A percentile compares a stretch with the other conserved stretches of the same genome.
Evolutionary conservation across 108 stramenopile species (phyloP).

Genomic region (Fistulifera pelliculosa): DNA sequence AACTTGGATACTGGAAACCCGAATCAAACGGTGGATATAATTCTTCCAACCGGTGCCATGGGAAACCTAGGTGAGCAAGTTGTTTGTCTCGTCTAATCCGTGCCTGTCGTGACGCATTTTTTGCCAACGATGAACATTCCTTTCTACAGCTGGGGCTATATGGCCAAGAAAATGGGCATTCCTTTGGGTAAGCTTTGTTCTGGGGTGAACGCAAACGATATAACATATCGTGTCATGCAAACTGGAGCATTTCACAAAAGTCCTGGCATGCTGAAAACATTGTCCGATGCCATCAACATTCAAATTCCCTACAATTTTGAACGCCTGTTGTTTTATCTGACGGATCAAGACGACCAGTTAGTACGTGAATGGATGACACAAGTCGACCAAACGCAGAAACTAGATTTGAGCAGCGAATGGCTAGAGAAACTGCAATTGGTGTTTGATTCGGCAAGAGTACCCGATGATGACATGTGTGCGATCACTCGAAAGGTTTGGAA

Average conservation of each 20-base stretch:
- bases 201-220: constrained; percentile 78
- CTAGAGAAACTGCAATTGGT: constrained; percentile 34
- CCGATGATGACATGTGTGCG: constrained; percentile 68
- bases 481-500: constrained; percentile 24
- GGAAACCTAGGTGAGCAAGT: constrained; percentile 46
- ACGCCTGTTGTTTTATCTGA: constrained; percentile 69
- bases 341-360: constrained; percentile 29
- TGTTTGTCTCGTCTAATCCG: not conserved
- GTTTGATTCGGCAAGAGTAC: constrained; percentile 62
- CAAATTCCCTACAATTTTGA: constrained; percentile 81
- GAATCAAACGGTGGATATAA: constrained; percentile 43
- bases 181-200: constrained; percentile 55
- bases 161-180: constrained; percentile 73
- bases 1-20: not conserved
- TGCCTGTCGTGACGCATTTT: no score
- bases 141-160: constrained; percentile 27
- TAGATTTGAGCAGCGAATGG: constrained; percentile 28
- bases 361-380: constrained; percentile 52
- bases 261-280: constrained; percentile 53
- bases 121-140: no score
- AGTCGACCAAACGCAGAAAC: constrained; percentile 37
- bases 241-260: constrained; percentile 43
- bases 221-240: constrained; percentile 47
- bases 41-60: constrained; percentile 89
- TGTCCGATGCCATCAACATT: constrained; percentile 87